These are phyloP conservation scores for Amaranthus hypochondriacus DNA, from an alignment of 148 eudicot genomes.

Conservation along the genomic window DNA sequence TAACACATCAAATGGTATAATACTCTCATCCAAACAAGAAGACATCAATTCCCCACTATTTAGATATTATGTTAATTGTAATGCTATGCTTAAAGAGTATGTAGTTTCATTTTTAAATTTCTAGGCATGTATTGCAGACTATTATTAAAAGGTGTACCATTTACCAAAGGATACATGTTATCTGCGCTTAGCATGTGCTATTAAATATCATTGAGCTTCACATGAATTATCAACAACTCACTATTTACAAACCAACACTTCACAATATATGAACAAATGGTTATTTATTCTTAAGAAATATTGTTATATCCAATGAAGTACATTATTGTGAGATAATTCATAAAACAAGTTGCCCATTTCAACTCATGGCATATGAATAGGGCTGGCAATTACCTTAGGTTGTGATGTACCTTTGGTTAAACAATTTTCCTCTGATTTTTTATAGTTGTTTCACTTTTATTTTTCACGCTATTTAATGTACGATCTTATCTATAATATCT, in stretches of 20 bases:
- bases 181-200: not conserved
- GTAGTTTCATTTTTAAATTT: not conserved
- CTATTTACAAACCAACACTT: not conserved
- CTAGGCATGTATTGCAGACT: constrained; percentile 3
- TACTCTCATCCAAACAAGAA: constrained; percentile 68
- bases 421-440: not conserved
- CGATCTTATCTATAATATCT: too few species aligned
- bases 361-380: not conserved
- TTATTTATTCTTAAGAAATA: not conserved
- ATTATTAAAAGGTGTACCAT: not conserved
- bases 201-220: not conserved
- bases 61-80: not conserved
- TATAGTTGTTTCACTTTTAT: too few species aligned
- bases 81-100: not conserved
- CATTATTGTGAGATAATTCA: not conserved
- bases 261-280: not conserved
- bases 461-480: too few species aligned
- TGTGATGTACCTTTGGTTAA: constrained; percentile 4
- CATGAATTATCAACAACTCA: not conserved
- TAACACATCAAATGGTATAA: constrained; percentile 68
- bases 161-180: not conserved
- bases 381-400: not conserved
- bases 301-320: not conserved
- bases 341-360: constrained; percentile 8
- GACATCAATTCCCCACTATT: constrained; percentile 41